Percentiles rank a stretch among this genome's conserved stretches.
Conservation (phyloP, 2,329 filamentous ascomycete species). For the Diaporthe nobilis region DNA sequence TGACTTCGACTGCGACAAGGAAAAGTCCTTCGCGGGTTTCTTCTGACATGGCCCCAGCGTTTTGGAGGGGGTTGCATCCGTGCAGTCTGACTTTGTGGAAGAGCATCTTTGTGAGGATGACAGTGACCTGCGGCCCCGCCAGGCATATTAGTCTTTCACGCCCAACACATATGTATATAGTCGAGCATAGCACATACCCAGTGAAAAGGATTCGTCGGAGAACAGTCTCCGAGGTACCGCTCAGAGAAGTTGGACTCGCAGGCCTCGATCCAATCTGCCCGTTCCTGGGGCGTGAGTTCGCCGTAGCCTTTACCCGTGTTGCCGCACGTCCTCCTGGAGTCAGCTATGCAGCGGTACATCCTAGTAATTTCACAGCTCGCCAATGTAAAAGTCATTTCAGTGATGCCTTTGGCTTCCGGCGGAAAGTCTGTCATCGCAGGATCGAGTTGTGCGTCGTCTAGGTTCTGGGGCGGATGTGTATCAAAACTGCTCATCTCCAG, state of each 20-base stretch:
- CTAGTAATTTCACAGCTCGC: not conserved
- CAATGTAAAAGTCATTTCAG: not conserved
- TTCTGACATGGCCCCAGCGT: not conserved
- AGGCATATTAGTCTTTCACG: not conserved
- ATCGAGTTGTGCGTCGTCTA: not conserved
- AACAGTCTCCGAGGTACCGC: not conserved
- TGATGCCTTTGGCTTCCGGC: not conserved
- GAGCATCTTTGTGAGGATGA: constrained; percentile 2
- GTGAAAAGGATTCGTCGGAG: not conserved
- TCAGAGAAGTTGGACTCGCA: not conserved
- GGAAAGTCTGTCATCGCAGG: not conserved
- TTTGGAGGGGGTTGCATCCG: not conserved
- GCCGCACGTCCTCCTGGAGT: not conserved
- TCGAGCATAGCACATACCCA: not conserved
- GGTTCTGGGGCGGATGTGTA: constrained; percentile 1
- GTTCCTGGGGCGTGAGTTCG: not conserved
- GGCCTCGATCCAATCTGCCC: not conserved
- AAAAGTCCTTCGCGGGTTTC: not conserved
- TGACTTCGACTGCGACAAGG: constrained; percentile 18
- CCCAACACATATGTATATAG: accelerated
- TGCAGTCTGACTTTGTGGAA: constrained; percentile 19
- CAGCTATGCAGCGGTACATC: constrained; percentile 5
- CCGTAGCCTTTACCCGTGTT: not conserved
- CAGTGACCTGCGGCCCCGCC: not conserved
- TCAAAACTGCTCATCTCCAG: constrained; percentile 17